Conservation (phyloP, 108 stramenopile genomes). For the Craspedostauros australis region DNA sequence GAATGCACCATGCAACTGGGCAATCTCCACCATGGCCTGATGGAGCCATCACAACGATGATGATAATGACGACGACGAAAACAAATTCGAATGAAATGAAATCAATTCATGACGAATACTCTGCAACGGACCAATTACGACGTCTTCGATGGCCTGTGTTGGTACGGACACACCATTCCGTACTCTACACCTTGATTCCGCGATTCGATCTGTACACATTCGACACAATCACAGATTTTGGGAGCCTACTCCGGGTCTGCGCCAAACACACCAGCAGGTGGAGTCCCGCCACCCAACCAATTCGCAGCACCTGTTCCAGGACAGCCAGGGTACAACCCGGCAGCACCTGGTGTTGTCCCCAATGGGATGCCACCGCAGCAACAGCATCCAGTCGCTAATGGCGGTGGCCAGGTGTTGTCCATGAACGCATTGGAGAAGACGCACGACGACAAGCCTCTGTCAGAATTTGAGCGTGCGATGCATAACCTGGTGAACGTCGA, state of each 20-base stretch:
- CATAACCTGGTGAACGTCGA: slow-evolving; percentile 53
- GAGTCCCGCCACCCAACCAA: neutral
- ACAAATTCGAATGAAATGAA: no score
- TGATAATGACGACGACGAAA: no score
- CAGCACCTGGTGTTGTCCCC: neutral
- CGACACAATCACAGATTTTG: slow-evolving; percentile 17
- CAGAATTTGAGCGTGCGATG: slow-evolving; percentile 37
- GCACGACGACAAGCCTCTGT: slow-evolving; percentile 26
- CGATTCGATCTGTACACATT: neutral
- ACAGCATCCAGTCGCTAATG: slow-evolving; percentile 9
- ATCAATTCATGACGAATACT: no score
- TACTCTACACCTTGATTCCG: no score
- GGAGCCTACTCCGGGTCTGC: slow-evolving; percentile 16
- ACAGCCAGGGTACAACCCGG: neutral
- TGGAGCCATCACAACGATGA: no score
- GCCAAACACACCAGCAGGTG: slow-evolving; percentile 15
- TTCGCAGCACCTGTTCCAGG: neutral
- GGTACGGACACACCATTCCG: no score
- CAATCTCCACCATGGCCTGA: no score
- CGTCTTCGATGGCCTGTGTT: no score
- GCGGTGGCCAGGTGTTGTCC: slow-evolving; percentile 6
- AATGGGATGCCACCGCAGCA: neutral
- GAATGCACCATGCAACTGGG: no score
- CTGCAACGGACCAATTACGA: no score
- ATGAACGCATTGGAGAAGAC: slow-evolving; percentile 27